Evolutionary conservation across 768 basidiomycete genomes (phyloP), one percentile per base, ranked within the genome.

Genomic region (Suillus decipiens): DNA sequence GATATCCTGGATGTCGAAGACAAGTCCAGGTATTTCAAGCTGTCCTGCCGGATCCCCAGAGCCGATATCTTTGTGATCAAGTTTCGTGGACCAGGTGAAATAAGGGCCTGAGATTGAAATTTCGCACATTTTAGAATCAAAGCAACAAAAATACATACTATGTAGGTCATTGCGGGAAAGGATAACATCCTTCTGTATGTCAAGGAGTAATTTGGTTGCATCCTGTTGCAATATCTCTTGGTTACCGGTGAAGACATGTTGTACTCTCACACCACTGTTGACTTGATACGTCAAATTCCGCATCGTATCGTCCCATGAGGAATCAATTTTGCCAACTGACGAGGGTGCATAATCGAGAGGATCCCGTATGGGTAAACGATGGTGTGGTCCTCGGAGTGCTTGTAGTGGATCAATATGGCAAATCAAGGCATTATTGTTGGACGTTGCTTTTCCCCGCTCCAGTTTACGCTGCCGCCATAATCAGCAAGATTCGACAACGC

Each of bases 191-290:
- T 72, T 42, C 67, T 86, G 84, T 15, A 86, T 74, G 15, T 68
- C 68, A 28, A 70, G 67, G 5, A 86, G 70, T 34, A 84, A 66
- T 7, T 51, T 60, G 2, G 76, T 77, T 14, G 83, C 77, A 1
- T 75, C 73, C 51, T 45, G 60, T 66, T 86, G 84, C 51, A 83
- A 69, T 3, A 59, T 37, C n/a, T 70, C 67, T 17, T 73, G 65
- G 63, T 86, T 86, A n/a, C 81, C 74, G 0, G 81, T 82, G 65
- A 84, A 86, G 48, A 86, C 63, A 61, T 86, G 84, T 28, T 76
- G 74, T 17, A 79, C 71, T 19, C 53, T 70, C 3, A 72, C 71
- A 15, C 64, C 64, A 15, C 66, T 61, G 19, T 60, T 72, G 60
- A 72, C 19, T n/a, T 19, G n/a, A 61, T 73, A 70, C 17, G 59